These are phyloP conservation scores for Tolypocladium ovalisporum DNA, from an alignment of 2,329 filamentous ascomycete species.

Conservation along the genomic window DNA sequence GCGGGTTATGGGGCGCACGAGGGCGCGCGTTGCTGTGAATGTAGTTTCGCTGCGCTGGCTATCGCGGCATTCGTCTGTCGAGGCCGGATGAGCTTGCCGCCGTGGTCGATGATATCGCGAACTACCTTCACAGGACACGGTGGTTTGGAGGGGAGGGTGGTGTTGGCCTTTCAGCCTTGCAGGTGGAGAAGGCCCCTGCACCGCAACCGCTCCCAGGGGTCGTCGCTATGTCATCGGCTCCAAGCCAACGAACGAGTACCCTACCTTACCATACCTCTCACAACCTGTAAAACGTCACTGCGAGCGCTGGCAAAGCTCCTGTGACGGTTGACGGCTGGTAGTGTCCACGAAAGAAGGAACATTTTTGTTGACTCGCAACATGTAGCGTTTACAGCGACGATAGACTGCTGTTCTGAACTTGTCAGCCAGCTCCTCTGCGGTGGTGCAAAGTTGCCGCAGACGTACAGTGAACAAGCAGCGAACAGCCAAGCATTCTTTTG, in stretches of 20 bases:
- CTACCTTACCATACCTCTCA: too few species aligned
- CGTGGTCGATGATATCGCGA: background rate
- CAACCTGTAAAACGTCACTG: too few species aligned
- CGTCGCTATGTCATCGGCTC: background rate
- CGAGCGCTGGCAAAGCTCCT: background rate
- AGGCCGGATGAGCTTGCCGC: background rate
- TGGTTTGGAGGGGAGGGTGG: background rate
- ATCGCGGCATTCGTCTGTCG: background rate
- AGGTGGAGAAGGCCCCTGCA: background rate
- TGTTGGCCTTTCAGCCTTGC: background rate
- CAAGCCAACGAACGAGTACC: too few species aligned
- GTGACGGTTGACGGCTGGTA: too few species aligned
- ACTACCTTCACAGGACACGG: background rate
- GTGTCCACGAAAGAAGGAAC: too few species aligned
- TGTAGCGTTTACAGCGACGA: too few species aligned
- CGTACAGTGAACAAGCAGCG: background rate
- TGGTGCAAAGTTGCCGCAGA: background rate
- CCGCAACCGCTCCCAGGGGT: background rate
- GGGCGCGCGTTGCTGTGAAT: constrained; percentile 1
- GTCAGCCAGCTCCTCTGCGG: background rate
- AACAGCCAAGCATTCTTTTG: too few species aligned
- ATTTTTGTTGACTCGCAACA: too few species aligned
- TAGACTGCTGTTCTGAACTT: too few species aligned
- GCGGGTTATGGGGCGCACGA: constrained; percentile 7
- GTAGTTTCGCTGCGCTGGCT: background rate